These are phyloP conservation scores for Verticillium zaregamsianum DNA, from an alignment of 2,329 filamentous ascomycete species.

Conservation along the genomic window DNA sequence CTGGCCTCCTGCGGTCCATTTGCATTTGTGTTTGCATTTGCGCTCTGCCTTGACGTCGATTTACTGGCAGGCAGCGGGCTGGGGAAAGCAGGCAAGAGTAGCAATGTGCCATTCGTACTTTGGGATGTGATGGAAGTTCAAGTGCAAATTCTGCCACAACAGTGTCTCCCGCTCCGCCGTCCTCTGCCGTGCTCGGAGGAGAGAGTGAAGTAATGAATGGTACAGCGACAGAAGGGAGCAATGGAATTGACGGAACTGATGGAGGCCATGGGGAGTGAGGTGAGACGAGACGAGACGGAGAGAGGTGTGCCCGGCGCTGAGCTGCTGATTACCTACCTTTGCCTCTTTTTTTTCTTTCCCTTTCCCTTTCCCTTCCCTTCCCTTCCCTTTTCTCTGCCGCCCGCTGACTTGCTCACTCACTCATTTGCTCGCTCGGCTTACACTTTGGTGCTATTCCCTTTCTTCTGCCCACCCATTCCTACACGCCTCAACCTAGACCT, in stretches of 20 bases:
- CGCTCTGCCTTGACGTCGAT: background rate
- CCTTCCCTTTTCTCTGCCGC: slow-evolving; percentile 6
- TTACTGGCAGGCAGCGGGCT: background rate
- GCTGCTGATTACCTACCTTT: background rate
- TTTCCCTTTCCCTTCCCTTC: background rate
- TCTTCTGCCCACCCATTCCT: background rate
- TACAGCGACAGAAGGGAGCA: background rate
- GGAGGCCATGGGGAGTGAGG: background rate
- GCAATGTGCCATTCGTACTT: background rate
- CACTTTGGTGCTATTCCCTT: background rate
- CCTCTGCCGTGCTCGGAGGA: background rate
- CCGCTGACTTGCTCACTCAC: slow-evolving; percentile 1
- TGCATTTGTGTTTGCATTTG: background rate
- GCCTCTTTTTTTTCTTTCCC: background rate
- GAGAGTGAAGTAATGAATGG: background rate
- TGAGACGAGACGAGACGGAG: background rate
- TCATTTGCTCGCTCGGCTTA: background rate
- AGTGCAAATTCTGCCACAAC: background rate
- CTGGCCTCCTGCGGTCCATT: background rate
- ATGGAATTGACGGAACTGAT: too few species aligned
- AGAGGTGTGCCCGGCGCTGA: background rate
- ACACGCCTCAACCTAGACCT: background rate
- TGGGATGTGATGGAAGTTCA: background rate
- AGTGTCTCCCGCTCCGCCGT: background rate
- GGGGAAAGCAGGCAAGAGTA: too few species aligned